Evolutionary conservation across 164 flowering plant genomes (phyloP), one percentile per base, ranked within the genome.

Genomic region (Magnolia changhungtana): DNA sequence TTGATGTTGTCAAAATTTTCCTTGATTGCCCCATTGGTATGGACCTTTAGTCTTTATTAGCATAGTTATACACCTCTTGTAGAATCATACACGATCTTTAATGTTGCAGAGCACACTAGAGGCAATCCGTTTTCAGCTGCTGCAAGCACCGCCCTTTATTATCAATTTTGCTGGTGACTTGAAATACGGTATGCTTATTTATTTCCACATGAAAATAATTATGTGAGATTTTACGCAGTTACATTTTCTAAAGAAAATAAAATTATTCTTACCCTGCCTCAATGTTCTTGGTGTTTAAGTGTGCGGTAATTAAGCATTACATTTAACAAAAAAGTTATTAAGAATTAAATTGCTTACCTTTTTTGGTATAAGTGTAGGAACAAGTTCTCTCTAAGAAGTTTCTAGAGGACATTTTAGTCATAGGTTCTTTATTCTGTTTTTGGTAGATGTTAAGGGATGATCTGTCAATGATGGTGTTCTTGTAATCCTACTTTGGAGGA

Each of bases 21-120:
- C 64, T 82, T 96, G 90, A 92, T 96, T 79, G 75, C 84, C n/a
- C 97, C 99, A 78, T 76, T 94, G 93, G 99, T 94, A 91, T 10
- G 78, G 37, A 69, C 52, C 21, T 10, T 27, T 18, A 13, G 8
- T 50, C 69, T 70, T 50, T 67, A 10, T 72, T 52, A n/a, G 29
- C 58, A 27, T 51, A 20, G 20, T 74, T 11, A 37, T 61, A 61
- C 50, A 10, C 2, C 59, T 29, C 52, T 27, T 59, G n/a, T 51
- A 49, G 55, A 18, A 50, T 78, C 23, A 37, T 70, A 72, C 64
- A 72, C 82, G 67, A 74, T 83, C 67, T 76, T 78, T 29, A 75
- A 13, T 76, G 64, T 71, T 9, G 65, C 88, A 95, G 99, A 94
- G 98, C 85, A 87, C 85, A 19, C 8, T 75, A 45, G 89, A 96